These are phyloP conservation scores for Pseudocercospora fuligena DNA, from an alignment of 2,329 filamentous ascomycete genomes.

Conservation along the genomic window DNA sequence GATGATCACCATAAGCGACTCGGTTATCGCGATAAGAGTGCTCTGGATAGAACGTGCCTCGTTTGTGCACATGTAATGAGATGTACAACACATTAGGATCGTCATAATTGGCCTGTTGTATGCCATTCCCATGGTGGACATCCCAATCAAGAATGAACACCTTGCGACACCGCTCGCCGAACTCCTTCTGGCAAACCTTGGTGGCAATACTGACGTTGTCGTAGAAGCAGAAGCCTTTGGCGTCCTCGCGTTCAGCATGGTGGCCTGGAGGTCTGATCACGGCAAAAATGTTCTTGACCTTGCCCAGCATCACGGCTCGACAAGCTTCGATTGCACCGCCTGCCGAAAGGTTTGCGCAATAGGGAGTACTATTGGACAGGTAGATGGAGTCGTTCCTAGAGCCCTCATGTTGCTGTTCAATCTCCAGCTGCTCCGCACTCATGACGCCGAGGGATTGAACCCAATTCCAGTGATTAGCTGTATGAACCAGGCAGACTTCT, in stretches of 20 bases:
- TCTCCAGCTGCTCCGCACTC: slow-evolving; percentile 32
- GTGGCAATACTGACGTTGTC: slow-evolving; percentile 96
- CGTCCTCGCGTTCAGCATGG: slow-evolving; percentile 82
- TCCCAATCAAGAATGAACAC: slow-evolving; percentile 92
- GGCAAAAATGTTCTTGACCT: slow-evolving; percentile 92
- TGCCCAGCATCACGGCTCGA: slow-evolving; percentile 80
- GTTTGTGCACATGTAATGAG: slow-evolving; percentile 85
- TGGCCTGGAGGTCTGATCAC: slow-evolving; percentile 95
- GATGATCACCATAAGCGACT: slow-evolving; percentile 61
- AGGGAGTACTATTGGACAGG: slow-evolving; percentile 46
- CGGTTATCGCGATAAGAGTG: slow-evolving; percentile 61
- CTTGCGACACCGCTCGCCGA: slow-evolving; percentile 79
- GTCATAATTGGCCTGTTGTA: slow-evolving; percentile 94
- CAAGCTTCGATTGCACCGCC: slow-evolving; percentile 96
- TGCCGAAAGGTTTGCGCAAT: slow-evolving; percentile 80
- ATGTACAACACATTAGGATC: slow-evolving; percentile 96
- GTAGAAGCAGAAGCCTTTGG: slow-evolving; percentile 96
- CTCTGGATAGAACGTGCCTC: slow-evolving; percentile 83
- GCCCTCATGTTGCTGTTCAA: slow-evolving; percentile 67
- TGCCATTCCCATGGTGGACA: slow-evolving; percentile 82
- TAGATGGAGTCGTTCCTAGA: slow-evolving; percentile 53
- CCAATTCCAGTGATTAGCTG: slow-evolving; percentile 76
- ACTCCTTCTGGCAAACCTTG: slow-evolving; percentile 82
- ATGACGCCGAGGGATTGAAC: slow-evolving; percentile 63
- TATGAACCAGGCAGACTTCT: slow-evolving; percentile 83